Conservation (phyloP, 108 stramenopile genomes). For the Skeletonema marinoi region DNA sequence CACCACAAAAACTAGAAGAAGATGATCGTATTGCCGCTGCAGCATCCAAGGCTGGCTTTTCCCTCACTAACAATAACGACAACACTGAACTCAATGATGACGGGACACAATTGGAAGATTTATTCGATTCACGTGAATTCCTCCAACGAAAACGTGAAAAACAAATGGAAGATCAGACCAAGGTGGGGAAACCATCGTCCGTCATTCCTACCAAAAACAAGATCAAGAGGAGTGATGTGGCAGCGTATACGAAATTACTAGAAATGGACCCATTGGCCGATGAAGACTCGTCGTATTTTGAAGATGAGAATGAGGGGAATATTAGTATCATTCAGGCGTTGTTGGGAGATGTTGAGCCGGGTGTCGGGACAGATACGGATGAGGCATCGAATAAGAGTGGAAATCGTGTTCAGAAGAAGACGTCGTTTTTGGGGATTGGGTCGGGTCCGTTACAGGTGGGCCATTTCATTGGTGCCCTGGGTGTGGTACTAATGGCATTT, state of each 20-base stretch:
- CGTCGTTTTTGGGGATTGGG: slow-evolving; percentile 79
- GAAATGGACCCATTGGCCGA: slow-evolving; percentile 84
- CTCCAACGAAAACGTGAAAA: slow-evolving; percentile 50
- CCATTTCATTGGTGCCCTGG: slow-evolving; percentile 85
- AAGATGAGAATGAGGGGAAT: slow-evolving; percentile 68
- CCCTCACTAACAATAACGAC: not conserved
- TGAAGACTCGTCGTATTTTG: slow-evolving; percentile 81
- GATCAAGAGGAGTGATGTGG: slow-evolving; percentile 67
- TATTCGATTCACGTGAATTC: slow-evolving; percentile 46
- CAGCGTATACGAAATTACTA: slow-evolving; percentile 61
- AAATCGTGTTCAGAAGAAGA: slow-evolving; percentile 59
- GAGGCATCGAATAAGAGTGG: slow-evolving; percentile 26
- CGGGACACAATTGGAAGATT: slow-evolving; percentile 14
- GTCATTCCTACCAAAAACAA: slow-evolving; percentile 50
- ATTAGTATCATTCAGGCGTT: slow-evolving; percentile 74
- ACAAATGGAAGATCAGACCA: slow-evolving; percentile 44
- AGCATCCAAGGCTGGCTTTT: slow-evolving; percentile 31
- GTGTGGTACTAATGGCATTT: slow-evolving; percentile 78
- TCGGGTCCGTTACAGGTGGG: slow-evolving; percentile 85
- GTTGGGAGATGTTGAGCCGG: slow-evolving; percentile 65
- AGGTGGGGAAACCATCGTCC: not conserved
- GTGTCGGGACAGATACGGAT: slow-evolving; percentile 21
- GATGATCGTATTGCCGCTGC: slow-evolving; percentile 40
- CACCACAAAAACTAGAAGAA: slow-evolving; percentile 24
- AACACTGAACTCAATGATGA: not conserved